A percentile compares a stretch with the other conserved stretches of the same genome.
phyloP scores from a whole-genome alignment of 345 rosid genomes.

The Syzygium aromaticum region DNA sequence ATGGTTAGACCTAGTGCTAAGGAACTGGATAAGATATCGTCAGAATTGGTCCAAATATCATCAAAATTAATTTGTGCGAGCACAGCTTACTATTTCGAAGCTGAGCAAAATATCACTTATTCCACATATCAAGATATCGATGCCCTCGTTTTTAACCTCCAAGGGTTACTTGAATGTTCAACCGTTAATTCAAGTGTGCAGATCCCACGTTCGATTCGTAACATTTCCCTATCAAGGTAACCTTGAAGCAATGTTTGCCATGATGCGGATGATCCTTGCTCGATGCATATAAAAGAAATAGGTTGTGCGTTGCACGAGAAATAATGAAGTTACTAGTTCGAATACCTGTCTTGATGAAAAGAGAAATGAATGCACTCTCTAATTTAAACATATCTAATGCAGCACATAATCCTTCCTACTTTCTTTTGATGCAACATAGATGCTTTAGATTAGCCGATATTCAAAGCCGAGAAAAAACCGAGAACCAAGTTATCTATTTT shows the following conservation, averaged over 20 bases:
- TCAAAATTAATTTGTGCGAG: background rate
- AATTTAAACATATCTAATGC: background rate
- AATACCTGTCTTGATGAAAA: background rate
- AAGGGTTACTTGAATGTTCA: background rate
- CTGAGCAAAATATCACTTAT: background rate
- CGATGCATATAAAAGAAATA: background rate
- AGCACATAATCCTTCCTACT: background rate
- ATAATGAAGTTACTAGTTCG: background rate
- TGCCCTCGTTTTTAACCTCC: background rate
- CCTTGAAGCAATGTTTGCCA: background rate
- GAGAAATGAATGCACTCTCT: background rate
- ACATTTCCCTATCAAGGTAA: background rate
- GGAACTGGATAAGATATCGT: background rate
- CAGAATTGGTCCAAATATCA: background rate
- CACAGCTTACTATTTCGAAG: background rate
- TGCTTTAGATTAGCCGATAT: background rate
- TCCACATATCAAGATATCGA: background rate
- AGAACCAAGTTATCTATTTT: background rate
- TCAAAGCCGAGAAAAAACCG: background rate
- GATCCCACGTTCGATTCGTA: background rate
- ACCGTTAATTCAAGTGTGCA: background rate
- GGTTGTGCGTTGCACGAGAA: background rate
- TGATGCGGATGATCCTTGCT: background rate
- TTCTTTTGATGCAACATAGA: background rate
- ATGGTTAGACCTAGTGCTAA: background rate